These are phyloP conservation scores for Geotrichum australiense DNA, from an alignment of 1,139 yeast species.

Conservation along the genomic window DNA sequence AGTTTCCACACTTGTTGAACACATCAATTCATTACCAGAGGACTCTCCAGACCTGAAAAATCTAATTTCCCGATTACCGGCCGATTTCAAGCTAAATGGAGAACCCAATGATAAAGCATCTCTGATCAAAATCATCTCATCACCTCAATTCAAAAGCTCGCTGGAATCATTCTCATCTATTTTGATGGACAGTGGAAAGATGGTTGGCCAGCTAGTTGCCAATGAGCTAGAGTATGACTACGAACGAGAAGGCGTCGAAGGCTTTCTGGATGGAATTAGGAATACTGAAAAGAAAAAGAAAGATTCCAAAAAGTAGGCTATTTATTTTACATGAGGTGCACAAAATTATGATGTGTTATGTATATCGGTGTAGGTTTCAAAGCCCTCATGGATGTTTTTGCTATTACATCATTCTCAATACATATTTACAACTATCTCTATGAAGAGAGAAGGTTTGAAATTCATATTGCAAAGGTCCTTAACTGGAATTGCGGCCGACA, in stretches of 20 bases:
- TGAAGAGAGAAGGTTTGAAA: too few relatives aligned
- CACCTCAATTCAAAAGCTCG: slow-evolving; percentile 50
- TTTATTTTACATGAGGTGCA: too few relatives aligned
- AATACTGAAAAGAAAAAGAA: slow-evolving; percentile 31
- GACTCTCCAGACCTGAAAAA: slow-evolving; percentile 19
- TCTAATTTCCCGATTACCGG: slow-evolving; percentile 30
- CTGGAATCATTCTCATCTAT: slow-evolving; percentile 42
- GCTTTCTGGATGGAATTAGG: slow-evolving; percentile 41
- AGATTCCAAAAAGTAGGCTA: too few relatives aligned
- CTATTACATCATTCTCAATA: too few relatives aligned
- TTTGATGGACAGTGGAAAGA: slow-evolving; percentile 34
- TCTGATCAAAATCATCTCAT: slow-evolving; percentile 43
- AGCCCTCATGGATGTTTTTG: too few relatives aligned
- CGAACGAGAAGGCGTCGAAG: slow-evolving; percentile 53
- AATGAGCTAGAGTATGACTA: slow-evolving; percentile 47
- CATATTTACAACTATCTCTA: too few relatives aligned
- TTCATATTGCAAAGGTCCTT: too few relatives aligned
- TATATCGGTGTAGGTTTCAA: too few relatives aligned
- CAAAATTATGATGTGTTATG: too few relatives aligned
- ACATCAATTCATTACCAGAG: slow-evolving; percentile 37
- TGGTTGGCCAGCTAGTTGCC: slow-evolving; percentile 50
- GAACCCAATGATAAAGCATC: slow-evolving; percentile 39
- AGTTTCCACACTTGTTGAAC: slow-evolving; percentile 36
- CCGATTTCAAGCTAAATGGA: slow-evolving; percentile 39
- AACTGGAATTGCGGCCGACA: too few relatives aligned